Evolutionary conservation across 345 rosid species (phyloP).

Genomic region (Erysimum cheiranthoides): DNA sequence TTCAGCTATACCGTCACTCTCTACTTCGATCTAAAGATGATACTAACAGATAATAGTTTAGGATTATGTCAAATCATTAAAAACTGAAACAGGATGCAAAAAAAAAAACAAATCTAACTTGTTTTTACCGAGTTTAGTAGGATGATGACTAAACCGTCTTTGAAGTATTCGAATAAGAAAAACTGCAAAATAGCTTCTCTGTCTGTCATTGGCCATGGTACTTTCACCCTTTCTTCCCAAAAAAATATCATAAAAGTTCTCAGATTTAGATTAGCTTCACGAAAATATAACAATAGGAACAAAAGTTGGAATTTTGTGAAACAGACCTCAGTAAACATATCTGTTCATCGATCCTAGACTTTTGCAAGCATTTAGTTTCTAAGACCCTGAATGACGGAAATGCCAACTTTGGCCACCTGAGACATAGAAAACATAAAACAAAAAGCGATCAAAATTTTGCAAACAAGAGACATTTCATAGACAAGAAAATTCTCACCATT

Average conservation of each 20-base stretch:
- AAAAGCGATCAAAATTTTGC: not conserved
- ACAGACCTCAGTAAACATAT: slow-evolving; percentile 81
- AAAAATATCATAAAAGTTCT: slow-evolving; percentile 44
- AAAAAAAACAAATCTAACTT: not conserved
- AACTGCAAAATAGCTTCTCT: slow-evolving; percentile 84
- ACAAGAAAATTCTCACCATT: slow-evolving; percentile 64
- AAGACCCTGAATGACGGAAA: slow-evolving; percentile 76
- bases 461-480: not conserved
- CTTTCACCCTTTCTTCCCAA: slow-evolving; percentile 90
- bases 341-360: slow-evolving; percentile 67
- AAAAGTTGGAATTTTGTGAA: not conserved
- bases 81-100: slow-evolving; percentile 12
- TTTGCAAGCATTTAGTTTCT: slow-evolving; percentile 61
- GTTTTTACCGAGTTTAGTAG: slow-evolving; percentile 72
- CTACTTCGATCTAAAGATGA: slow-evolving; percentile 66
- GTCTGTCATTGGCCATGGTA: slow-evolving; percentile 83
- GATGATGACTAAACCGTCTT: slow-evolving; percentile 71
- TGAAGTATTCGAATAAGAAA: slow-evolving; percentile 67
- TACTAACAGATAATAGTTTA: not conserved
- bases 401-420: slow-evolving; percentile 89
- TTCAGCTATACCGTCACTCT: slow-evolving; percentile 62
- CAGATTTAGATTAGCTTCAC: slow-evolving; percentile 42
- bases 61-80: slow-evolving; percentile 15
- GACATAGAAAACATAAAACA: not conserved
- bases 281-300: slow-evolving; percentile 5